phyloP scores from a whole-genome alignment of 495 filamentous ascomycete species.

The Aspergillus sclerotiicarbonarius region DNA sequence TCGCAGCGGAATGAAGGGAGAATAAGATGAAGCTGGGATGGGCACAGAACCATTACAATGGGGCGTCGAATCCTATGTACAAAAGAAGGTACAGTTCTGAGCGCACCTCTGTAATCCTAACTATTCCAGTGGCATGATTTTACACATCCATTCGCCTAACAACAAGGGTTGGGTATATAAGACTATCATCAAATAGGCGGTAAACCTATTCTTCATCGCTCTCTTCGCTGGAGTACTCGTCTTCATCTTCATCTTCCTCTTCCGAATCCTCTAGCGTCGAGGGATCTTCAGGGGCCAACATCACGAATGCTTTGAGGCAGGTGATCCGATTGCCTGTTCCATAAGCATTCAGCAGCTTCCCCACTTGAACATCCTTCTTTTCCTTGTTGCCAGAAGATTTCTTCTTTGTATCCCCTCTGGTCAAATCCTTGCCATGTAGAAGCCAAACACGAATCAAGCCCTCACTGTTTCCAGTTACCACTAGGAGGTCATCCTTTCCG shows the following conservation, averaged over 20 bases:
- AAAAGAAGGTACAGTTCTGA: neutral
- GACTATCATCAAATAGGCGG: slow-evolving; percentile 7
- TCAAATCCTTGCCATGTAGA: slow-evolving; percentile 39
- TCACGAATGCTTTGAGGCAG: slow-evolving; percentile 80
- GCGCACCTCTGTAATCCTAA: neutral
- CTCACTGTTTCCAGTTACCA: slow-evolving; percentile 81
- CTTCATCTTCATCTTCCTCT: slow-evolving; percentile 37
- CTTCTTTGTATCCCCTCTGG: slow-evolving; percentile 20
- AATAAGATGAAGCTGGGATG: neutral
- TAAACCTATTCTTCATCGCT: slow-evolving; percentile 37
- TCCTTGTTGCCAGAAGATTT: slow-evolving; percentile 36
- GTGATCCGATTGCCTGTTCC: slow-evolving; percentile 88
- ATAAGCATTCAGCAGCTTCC: slow-evolving; percentile 71
- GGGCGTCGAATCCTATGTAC: neutral
- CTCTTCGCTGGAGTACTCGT: slow-evolving; percentile 36
- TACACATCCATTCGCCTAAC: neutral
- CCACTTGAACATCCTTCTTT: slow-evolving; percentile 52
- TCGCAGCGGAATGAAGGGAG: neutral
- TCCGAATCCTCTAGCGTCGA: slow-evolving; percentile 34
- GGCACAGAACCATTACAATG: neutral
- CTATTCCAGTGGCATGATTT: slow-evolving; percentile 8
- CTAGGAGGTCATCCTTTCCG: slow-evolving; percentile 44
- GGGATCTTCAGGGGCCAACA: slow-evolving; percentile 52
- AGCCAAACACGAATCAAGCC: slow-evolving; percentile 77
- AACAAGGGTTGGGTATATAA: slow-evolving; percentile 18